Evolutionary conservation across 257 asterid genomes (phyloP), one percentile per base, ranked within the genome.

Genomic region (Nicotiana tomentosiformis): DNA sequence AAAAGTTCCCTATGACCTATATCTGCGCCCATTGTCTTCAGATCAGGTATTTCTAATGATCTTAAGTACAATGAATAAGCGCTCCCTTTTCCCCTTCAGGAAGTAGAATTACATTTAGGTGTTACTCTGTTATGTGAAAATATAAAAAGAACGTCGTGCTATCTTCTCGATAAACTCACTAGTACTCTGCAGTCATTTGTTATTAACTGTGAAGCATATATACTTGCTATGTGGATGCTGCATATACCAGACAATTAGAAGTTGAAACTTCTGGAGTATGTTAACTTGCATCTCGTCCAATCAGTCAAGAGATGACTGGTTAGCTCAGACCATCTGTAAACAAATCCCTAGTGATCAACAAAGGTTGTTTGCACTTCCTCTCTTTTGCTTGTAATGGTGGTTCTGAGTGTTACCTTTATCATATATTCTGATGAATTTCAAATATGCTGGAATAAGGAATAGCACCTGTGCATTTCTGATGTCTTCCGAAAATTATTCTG

Each of bases 221-320:
- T 20, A 70, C 60, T 32, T 43, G 32, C 7, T 72, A 43, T 72
- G 60, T 43, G 12, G 0, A 72, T 39, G 43, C 11, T 72, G 78
- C 78, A 11, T 72, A 72, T 72, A 60, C 66, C 66, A 60, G 66
- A 60, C 4, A 72, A 26, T 72, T 72, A 72, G 78, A 20, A 72
- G 35, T 72, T 72, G 12, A 43, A 43, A n/a, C 37, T 55, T 70
- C 78, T 70, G 58, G 35, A 43, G n/a, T 43, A 70, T 43, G 78
- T 70, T 10, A 69, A n/a, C 53, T 35, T 67, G 53, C 53, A 5
- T 43, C 78, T 70, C n/a, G 10, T 70, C 33, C 35, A 39, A 15
- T 70, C 78, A 30, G 6, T 3, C 78, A 70, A 43, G 39, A 14
- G 78, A 70, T 70, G 78, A 43, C 58, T 39, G 35, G 58, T 20